phyloP scores from a whole-genome alignment of 2,329 filamentous ascomycete genomes.

The Sordariomycetes sp. region DNA sequence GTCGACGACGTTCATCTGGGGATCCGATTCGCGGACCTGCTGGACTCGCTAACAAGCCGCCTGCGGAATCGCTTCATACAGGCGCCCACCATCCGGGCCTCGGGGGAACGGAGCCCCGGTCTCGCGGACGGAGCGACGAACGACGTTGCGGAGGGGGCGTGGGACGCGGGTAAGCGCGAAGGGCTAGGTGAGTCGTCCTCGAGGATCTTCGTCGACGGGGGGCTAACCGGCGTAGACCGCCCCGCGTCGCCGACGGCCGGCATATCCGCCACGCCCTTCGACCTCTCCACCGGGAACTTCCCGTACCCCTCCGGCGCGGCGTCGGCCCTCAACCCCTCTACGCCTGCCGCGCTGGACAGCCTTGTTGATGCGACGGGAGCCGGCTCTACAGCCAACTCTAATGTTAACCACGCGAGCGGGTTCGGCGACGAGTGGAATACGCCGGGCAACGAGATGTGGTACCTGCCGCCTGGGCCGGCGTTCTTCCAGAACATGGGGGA shows the following conservation, averaged over 20 bases:
- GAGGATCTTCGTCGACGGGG: background rate
- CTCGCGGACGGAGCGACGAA: conserved; percentile 12
- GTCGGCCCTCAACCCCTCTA: conserved; percentile 34
- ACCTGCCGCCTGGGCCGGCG: conserved; percentile 47
- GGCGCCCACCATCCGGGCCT: conserved; percentile 33
- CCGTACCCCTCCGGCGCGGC: conserved; percentile 33
- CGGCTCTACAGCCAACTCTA: background rate
- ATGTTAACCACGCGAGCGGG: conserved; percentile 23
- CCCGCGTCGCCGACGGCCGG: conserved; percentile 20
- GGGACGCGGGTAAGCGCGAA: conserved; percentile 24
- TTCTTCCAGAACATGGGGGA: conserved; percentile 54
- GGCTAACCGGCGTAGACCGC: conserved; percentile 20
- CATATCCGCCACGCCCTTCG: conserved; percentile 52
- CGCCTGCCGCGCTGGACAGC: conserved; percentile 21
- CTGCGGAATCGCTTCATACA: conserved; percentile 63
- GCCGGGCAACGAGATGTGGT: conserved; percentile 51
- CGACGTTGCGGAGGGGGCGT: conserved; percentile 9
- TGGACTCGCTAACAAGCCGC: conserved; percentile 65
- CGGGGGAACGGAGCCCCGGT: conserved; percentile 26
- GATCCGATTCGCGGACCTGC: conserved; percentile 70
- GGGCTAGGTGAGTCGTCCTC: conserved; percentile 12
- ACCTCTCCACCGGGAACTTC: conserved; percentile 39
- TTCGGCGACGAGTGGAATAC: conserved; percentile 40
- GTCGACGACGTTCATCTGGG: conserved; percentile 78
- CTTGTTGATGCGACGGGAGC: background rate